Conservation (phyloP, 352 stramenopile species). For the Elongisporangium anandrum region DNA sequence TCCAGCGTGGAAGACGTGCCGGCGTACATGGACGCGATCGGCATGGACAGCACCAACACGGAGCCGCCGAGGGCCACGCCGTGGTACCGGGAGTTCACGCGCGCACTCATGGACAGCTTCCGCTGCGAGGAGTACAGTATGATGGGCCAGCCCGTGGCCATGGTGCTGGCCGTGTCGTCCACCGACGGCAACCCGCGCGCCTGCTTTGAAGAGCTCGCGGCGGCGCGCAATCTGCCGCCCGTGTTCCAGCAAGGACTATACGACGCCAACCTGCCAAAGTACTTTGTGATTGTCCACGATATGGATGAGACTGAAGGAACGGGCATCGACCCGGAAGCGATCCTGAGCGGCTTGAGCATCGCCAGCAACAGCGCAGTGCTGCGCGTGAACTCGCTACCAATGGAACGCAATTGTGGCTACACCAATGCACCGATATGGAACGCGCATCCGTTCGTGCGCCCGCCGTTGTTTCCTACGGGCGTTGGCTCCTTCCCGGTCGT, state of each 20-base stretch:
- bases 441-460: conserved; percentile 60
- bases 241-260: conserved; percentile 77
- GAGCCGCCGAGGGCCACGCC: conserved; percentile 36
- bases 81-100: conserved; percentile 81
- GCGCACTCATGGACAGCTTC: conserved; percentile 78
- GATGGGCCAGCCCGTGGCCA: conserved; percentile 63
- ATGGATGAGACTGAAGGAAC: conserved; percentile 69
- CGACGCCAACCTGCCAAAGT: conserved; percentile 76
- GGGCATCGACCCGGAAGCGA: conserved; percentile 71
- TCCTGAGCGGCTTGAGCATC: conserved; percentile 69
- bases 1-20: conserved; percentile 56
- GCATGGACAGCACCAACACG: conserved; percentile 27
- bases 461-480: conserved; percentile 35
- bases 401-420: conserved; percentile 19
- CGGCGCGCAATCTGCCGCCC: conserved; percentile 37
- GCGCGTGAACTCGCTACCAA: conserved; percentile 58
- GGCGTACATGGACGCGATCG: conserved; percentile 56
- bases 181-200: conserved; percentile 77
- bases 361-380: conserved; percentile 48
- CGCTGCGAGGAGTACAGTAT: conserved; percentile 79
- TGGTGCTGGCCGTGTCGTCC: conserved; percentile 78
- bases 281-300: conserved; percentile 89
- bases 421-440: conserved; percentile 35
- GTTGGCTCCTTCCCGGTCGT: conserved; percentile 25
- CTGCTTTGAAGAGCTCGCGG: conserved; percentile 63